Conservation (phyloP, 768 basidiomycete genomes). For the Candolleomyces eurysporus region DNA sequence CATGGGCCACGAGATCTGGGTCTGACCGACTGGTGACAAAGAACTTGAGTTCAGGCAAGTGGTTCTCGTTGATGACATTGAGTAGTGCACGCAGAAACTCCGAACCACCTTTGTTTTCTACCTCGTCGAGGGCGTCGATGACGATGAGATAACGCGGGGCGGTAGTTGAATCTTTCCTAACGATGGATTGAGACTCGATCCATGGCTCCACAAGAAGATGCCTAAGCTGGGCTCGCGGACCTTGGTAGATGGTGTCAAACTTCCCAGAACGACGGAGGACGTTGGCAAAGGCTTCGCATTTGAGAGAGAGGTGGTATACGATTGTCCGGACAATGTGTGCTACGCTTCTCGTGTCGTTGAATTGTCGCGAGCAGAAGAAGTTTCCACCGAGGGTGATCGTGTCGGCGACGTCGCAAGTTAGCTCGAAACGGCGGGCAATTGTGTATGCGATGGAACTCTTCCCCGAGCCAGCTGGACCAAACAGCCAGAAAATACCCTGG, state of each 20-base stretch:
- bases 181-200: background rate
- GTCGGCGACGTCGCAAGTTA: background rate
- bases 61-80: constrained; percentile 6
- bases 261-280: constrained; percentile 3
- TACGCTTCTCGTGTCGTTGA: constrained; percentile 12
- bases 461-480: constrained; percentile 1
- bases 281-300: constrained; percentile 11
- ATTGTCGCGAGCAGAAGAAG: constrained; percentile 24
- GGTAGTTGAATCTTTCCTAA: constrained; percentile 1
- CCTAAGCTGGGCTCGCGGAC: background rate
- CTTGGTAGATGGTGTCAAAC: constrained; percentile 4
- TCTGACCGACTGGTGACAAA: constrained; percentile 21
- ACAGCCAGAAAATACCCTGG: background rate
- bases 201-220: constrained; percentile 6
- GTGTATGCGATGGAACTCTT: constrained; percentile 21
- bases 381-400: constrained; percentile 14
- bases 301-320: constrained; percentile 12
- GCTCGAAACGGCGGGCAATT: constrained; percentile 8
- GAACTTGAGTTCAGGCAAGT: constrained; percentile 17
- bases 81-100: constrained; percentile 15
- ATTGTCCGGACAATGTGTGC: constrained; percentile 16
- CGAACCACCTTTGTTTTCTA: constrained; percentile 11
- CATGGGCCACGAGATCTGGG: constrained; percentile 12
- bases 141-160: constrained; percentile 15
- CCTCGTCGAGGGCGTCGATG: constrained; percentile 22